Evolutionary conservation across 768 basidiomycete species (phyloP).

Genomic region (Tubosaeta brunneosetosa): DNA sequence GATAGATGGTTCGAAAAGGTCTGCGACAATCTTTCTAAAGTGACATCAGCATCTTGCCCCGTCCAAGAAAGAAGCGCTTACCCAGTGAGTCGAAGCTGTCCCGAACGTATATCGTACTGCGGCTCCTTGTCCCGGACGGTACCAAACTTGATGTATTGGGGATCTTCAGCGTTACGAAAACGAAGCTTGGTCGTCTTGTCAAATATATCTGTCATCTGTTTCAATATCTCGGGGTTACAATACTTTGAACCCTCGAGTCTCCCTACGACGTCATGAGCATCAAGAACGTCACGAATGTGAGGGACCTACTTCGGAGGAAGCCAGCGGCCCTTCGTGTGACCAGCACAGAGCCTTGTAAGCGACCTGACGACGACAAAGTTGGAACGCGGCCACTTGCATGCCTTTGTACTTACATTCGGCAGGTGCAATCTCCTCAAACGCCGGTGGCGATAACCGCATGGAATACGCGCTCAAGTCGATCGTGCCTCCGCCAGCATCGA

Average conservation of each 20-base stretch:
- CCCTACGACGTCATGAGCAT: conserved; percentile 14
- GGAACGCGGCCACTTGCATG: background rate
- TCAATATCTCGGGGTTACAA: conserved; percentile 30
- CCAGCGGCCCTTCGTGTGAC: conserved; percentile 34
- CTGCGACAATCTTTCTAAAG: conserved; percentile 35
- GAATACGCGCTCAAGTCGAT: conserved; percentile 41
- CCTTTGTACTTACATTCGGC: conserved; percentile 29
- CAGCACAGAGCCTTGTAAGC: conserved; percentile 38
- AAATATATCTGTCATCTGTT: conserved; percentile 35
- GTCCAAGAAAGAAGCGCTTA: conserved; percentile 7
- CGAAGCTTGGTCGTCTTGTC: conserved; percentile 39
- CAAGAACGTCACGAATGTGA: background rate
- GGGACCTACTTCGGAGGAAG: conserved; percentile 25
- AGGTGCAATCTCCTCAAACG: conserved; percentile 36
- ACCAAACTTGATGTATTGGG: conserved; percentile 41
- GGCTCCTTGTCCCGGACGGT: conserved; percentile 37
- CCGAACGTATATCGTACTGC: conserved; percentile 34
- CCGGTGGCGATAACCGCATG: conserved; percentile 36
- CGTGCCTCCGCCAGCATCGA: conserved; percentile 49
- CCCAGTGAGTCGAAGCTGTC: conserved; percentile 39
- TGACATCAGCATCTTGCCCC: background rate
- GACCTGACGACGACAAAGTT: conserved; percentile 25
- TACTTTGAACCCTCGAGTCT: conserved; percentile 31
- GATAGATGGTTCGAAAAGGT: conserved; percentile 43
- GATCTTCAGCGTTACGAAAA: conserved; percentile 37